Conservation (phyloP, 768 basidiomycete species). For the Tricholoma bakamatsutake region DNA sequence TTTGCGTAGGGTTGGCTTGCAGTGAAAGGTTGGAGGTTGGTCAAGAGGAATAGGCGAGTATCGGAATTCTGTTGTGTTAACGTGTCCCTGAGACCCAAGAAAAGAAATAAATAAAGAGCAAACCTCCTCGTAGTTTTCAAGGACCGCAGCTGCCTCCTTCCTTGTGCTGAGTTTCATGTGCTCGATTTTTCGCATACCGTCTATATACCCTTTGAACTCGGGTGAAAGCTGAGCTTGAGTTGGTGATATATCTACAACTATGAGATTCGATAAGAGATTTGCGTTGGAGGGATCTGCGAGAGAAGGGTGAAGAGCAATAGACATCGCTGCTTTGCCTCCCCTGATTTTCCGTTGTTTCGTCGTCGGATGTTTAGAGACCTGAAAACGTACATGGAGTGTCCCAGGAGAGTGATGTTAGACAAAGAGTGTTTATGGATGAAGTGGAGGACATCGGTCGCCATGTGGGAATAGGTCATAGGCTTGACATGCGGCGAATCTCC, state of each 20-base stretch:
- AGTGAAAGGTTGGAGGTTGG: slow-evolving; percentile 52
- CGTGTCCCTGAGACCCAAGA: neutral
- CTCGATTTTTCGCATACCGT: slow-evolving; percentile 69
- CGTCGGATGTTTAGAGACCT: neutral
- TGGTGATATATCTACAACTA: slow-evolving; percentile 78
- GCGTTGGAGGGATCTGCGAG: slow-evolving; percentile 20
- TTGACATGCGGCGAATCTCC: slow-evolving; percentile 68
- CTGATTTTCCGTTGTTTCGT: slow-evolving; percentile 26
- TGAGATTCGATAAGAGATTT: slow-evolving; percentile 42
- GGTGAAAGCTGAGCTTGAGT: slow-evolving; percentile 41
- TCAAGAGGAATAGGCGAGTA: slow-evolving; percentile 73
- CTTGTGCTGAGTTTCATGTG: slow-evolving; percentile 42
- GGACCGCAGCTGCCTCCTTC: slow-evolving; percentile 59
- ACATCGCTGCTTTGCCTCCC: slow-evolving; percentile 80
- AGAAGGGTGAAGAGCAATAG: slow-evolving; percentile 43
- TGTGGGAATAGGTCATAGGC: slow-evolving; percentile 65
- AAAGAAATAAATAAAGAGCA: slow-evolving; percentile 9
- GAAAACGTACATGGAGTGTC: slow-evolving; percentile 75
- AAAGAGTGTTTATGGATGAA: slow-evolving; percentile 52
- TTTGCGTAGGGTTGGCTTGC: slow-evolving; percentile 28
- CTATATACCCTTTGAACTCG: slow-evolving; percentile 60
- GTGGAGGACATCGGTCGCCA: slow-evolving; percentile 72
- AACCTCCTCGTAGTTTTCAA: slow-evolving; percentile 59
- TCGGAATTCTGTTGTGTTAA: slow-evolving; percentile 46
- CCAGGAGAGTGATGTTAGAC: slow-evolving; percentile 62